A percentile compares a stretch with the other conserved stretches of the same genome.
These are phyloP conservation scores for Gillenia trifoliata DNA, from an alignment of 306 rosid genomes.

Conservation along the genomic window DNA sequence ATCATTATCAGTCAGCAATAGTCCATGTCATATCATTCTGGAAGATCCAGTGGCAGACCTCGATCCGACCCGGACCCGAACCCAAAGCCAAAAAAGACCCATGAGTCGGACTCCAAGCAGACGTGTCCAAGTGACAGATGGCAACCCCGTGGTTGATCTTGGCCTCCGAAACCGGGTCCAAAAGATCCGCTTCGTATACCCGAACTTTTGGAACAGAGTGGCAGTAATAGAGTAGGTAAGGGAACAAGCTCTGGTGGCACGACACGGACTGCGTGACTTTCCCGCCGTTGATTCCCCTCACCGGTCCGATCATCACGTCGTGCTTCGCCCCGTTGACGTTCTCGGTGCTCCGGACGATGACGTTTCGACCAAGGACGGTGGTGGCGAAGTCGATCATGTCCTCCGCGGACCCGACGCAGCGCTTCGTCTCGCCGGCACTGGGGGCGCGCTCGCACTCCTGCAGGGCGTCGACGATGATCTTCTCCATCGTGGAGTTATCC, in stretches of 20 bases:
- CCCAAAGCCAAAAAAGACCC: conserved; percentile 84
- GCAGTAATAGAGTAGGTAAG: conserved; percentile 85
- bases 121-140: conserved; percentile 86
- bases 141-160: conserved; percentile 82
- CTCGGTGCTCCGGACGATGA: conserved; percentile 53
- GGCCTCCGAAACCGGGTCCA: conserved; percentile 51
- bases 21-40: conserved; percentile 93
- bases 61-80: conserved; percentile 79
- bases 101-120: conserved; percentile 80
- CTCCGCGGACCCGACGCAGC: conserved; percentile 80
- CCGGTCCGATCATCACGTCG: conserved; percentile 51
- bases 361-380: conserved; percentile 72
- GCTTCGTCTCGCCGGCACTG: conserved; percentile 69
- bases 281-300: conserved; percentile 70
- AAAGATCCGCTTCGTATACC: conserved; percentile 78
- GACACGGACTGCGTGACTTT: conserved; percentile 81
- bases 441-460: conserved; percentile 79
- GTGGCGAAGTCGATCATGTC: conserved; percentile 94
- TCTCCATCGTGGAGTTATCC: conserved; percentile 81
- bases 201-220: conserved; percentile 96
- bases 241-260: conserved; percentile 90
- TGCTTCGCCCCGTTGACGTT: conserved; percentile 64
- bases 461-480: conserved; percentile 51
- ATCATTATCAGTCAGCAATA: conserved; percentile 42
- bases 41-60: conserved; percentile 97